Conservation (phyloP, 2,329 filamentous ascomycete genomes). For the Paecilomyces niveus region DNA sequence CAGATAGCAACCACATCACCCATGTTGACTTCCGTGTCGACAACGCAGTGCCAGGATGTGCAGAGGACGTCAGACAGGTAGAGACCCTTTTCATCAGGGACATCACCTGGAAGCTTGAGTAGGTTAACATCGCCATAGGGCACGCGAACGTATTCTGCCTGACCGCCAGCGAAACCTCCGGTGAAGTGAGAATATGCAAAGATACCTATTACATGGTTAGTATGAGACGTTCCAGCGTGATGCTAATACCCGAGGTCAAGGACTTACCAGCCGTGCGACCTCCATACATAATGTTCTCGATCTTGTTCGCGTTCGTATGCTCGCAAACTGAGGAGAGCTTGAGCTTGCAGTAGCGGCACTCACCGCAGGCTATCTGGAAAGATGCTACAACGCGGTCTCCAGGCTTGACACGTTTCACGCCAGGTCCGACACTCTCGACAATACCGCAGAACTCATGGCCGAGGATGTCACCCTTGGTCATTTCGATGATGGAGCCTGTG, state of each 20-base stretch:
- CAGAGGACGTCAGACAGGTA: constrained; percentile 74
- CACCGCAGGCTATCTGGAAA: constrained; percentile 68
- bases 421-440: constrained; percentile 49
- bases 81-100: constrained; percentile 78
- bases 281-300: constrained; percentile 70
- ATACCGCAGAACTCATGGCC: constrained; percentile 52
- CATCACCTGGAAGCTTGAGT: constrained; percentile 66
- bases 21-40: constrained; percentile 73
- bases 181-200: constrained; percentile 71
- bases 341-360: constrained; percentile 70
- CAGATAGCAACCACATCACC: constrained; percentile 75
- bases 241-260: not conserved
- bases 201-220: constrained; percentile 39
- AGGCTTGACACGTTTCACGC: constrained; percentile 46
- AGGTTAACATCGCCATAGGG: constrained; percentile 76
- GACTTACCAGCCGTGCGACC: constrained; percentile 60
- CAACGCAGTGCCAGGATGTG: constrained; percentile 75
- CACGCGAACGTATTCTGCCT: constrained; percentile 80
- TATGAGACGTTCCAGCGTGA: not conserved
- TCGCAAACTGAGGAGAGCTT: constrained; percentile 76
- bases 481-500: constrained; percentile 45
- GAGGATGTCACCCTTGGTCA: constrained; percentile 60
- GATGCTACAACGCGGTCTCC: constrained; percentile 72
- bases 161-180: constrained; percentile 79
- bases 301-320: constrained; percentile 66